Evolutionary conservation across 1,284 basidiomycete species (phyloP), one percentile per base, ranked within the genome.

Genomic region (Cutaneotrichosporon sp.): DNA sequence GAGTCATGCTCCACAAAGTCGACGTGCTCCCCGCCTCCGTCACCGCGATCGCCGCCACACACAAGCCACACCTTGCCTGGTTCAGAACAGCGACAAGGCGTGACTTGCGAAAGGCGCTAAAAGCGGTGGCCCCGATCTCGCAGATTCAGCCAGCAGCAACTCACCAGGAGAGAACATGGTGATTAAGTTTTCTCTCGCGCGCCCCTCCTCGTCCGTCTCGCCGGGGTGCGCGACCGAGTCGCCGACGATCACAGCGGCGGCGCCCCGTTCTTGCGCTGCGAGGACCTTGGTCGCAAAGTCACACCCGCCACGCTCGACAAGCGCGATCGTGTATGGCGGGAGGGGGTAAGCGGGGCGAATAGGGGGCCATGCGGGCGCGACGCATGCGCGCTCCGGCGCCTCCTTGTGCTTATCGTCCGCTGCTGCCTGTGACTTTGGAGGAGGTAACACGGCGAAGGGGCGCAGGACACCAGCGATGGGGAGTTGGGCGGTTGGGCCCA

Each of bases 251-350:
- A 94, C 88, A 1, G 88, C 92, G 66, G 83, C 85, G 0, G 92
- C 92, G n/a, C 92, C 92, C 13, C 91, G 80, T 46, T 84, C 82
- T 75, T 94, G 90, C 0, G 92, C 91, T 70, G 90, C 87, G 53
- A 89, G 81, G 60, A 85, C 89, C 81, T 97, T 97, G 69, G 87
- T 87, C 14, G 90, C 88, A 74, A 97, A 97, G 58, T 91, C 87
- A 73, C 93, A 97, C 52, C 85, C 81, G 0, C 92, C 92, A 51
- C 93, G 82, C 75, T 94, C 89, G 0, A 95, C 86, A 50, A 95
- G 83, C 0, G 90, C 93, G 72, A 95, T 89, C 87, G 55, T 56
- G 33, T 47, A 64, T 9, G 69, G 71, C 10, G 9, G 54, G 16
- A 2, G 68, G 67, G 2, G 62, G 59, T 3, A 56, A 16, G 18